These are phyloP conservation scores for Phytophthora constricta DNA, from an alignment of 352 stramenopile species.

Conservation along the genomic window DNA sequence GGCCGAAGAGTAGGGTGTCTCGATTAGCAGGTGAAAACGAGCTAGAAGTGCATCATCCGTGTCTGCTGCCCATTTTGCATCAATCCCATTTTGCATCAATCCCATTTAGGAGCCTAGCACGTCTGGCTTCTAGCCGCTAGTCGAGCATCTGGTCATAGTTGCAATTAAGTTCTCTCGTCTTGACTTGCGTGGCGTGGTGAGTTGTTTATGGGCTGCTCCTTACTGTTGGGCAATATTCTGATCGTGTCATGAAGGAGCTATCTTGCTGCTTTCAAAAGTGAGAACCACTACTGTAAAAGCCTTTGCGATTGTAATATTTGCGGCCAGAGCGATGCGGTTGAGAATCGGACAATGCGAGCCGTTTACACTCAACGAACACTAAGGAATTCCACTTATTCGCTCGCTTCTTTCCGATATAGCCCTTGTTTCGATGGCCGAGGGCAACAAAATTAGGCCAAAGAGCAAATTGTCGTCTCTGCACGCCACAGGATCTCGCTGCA, in stretches of 20 bases:
- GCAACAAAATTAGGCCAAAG: too few relatives aligned
- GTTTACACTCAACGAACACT: too few relatives aligned
- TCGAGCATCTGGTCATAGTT: background rate
- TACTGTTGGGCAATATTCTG: background rate
- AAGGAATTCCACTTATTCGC: too few relatives aligned
- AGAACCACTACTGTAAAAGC: constrained; percentile 2
- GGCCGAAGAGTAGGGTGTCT: background rate
- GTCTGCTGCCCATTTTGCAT: too few relatives aligned
- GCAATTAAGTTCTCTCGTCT: background rate
- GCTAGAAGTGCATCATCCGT: background rate
- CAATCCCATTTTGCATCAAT: background rate
- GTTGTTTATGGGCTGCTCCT: background rate
- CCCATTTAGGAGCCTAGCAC: background rate
- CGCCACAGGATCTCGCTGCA: too few relatives aligned
- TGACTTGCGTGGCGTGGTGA: background rate
- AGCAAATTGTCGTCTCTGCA: too few relatives aligned
- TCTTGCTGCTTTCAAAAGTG: constrained; percentile 3
- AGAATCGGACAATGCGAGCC: too few relatives aligned
- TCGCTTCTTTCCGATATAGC: too few relatives aligned
- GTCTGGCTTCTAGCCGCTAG: background rate
- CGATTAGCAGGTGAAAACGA: background rate
- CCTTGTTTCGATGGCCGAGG: too few relatives aligned
- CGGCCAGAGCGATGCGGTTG: too few relatives aligned
- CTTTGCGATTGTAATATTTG: too few relatives aligned
- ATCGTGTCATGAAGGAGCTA: background rate